Base-by-base conservation (phyloP, 176 grass and related monocot genomes). In the Eremochloa ophiuroides region DNA sequence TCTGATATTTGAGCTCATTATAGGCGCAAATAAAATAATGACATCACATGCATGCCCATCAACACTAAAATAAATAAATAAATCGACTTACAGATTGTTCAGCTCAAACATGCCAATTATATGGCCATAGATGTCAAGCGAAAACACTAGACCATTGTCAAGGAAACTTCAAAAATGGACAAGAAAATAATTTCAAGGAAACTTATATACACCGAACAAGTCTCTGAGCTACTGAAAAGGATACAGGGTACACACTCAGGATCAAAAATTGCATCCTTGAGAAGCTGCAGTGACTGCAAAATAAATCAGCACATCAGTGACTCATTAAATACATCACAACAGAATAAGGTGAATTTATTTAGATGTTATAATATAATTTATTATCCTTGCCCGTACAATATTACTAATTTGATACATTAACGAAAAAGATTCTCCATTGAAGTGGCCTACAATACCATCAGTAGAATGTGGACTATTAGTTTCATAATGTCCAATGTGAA, bases 101-200 rank as follows among this genome's bases (percentile, higher is more conserved):
- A 98, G 87, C 87, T 98, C 96, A 95, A 95, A 99, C 96, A 95
- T 91, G 88, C 93, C 93, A 85, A 99, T 93, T 89, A 99, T 93
- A 82, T 94, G 85, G 33, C 93, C 93, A 87, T 95, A 99, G 39
- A 91, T 87, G 70, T 98, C 93, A 61, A 95, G 93, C 5, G 96
- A 95, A 88, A 98, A 98, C 60, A 98, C 96, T 98, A 78, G 55
- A 48, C 3, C 10, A 69, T 69, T 71, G 93, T 95, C 66, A 98
- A 95, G 93, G 78, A 31, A 74, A 84, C 66, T 80, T 61, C 51
- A 59, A 74, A 87, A 43, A 74, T 60, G 63, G 74, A 69, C 67
- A 34, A 51, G 9, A 81, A 55, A 69, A 26, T 31, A 48, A 56
- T 53, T 15, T 7, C 31, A 28, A 66, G 10, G 31, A 53, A 35